Conservation (phyloP, 306 rosid genomes). For the Canavalia ensiformis region DNA sequence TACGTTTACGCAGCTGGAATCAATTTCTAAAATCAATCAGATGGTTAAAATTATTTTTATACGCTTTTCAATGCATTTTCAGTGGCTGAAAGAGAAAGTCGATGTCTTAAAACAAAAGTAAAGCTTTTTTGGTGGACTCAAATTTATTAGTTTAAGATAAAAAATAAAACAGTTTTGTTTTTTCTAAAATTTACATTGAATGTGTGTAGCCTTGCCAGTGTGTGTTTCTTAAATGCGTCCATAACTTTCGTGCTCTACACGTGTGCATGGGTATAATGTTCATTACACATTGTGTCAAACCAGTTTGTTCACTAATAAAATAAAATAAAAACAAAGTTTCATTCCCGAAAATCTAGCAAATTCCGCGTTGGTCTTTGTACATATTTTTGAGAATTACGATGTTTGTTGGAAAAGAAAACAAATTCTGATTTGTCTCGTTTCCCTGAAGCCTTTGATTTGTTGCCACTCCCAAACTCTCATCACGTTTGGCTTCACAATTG, state of each 20-base stretch:
- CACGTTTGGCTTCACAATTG: conserved; percentile 21
- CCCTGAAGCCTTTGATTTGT: conserved; percentile 32
- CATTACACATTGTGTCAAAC: background rate
- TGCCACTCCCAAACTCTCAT: conserved; percentile 29
- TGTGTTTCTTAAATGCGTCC: background rate
- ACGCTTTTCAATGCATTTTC: too few relatives aligned
- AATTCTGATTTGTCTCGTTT: conserved; percentile 42
- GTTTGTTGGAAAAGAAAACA: conserved; percentile 28
- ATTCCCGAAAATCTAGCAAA: background rate
- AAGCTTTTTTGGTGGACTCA: too few relatives aligned
- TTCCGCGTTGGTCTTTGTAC: conserved; percentile 8
- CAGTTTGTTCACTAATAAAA: background rate
- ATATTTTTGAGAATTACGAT: background rate
- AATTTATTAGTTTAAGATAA: too few relatives aligned
- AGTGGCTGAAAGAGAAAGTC: too few relatives aligned
- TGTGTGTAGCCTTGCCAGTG: background rate
- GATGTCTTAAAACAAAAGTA: too few relatives aligned
- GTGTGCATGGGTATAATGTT: background rate
- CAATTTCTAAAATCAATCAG: too few relatives aligned
- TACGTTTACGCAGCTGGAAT: too few relatives aligned
- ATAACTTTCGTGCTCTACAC: background rate
- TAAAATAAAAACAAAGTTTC: background rate
- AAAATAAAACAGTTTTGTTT: too few relatives aligned
- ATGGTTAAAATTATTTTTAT: too few relatives aligned
- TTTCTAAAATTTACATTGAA: too few relatives aligned